These are phyloP conservation scores for Cucumis melo DNA, from an alignment of 306 rosid species.

Conservation along the genomic window DNA sequence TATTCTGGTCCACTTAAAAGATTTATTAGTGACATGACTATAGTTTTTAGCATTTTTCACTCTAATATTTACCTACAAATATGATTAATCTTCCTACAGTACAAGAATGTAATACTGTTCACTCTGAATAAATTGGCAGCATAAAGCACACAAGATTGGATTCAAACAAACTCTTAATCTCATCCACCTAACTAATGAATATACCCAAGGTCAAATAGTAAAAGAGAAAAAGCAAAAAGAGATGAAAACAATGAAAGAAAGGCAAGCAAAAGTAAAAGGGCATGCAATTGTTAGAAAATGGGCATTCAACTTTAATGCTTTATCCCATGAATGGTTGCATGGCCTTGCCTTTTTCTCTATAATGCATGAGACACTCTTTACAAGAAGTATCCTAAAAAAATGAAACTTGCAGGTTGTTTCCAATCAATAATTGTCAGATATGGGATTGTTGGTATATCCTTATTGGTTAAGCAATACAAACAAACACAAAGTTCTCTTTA, in stretches of 20 bases:
- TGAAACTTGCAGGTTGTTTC: neutral
- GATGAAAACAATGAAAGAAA: neutral
- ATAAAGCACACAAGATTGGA: neutral
- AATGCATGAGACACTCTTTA: neutral
- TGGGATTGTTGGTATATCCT: neutral
- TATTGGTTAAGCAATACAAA: neutral
- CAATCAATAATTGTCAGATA: neutral
- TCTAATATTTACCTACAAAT: too few species aligned
- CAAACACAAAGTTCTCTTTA: neutral
- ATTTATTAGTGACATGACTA: too few species aligned
- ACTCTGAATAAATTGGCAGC: neutral
- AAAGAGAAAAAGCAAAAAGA: neutral
- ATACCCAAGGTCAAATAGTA: neutral
- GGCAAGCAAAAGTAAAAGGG: neutral
- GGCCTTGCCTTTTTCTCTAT: neutral
- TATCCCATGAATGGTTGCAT: neutral
- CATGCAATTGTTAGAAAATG: conserved; percentile 1
- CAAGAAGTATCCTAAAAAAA: neutral
- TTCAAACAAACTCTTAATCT: neutral
- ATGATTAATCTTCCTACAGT: too few species aligned
- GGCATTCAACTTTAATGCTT: neutral
- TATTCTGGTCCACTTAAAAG: too few species aligned
- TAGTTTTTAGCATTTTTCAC: too few species aligned
- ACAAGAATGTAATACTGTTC: too few species aligned
- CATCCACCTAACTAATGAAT: neutral